A percentile compares a stretch with the other conserved stretches of the same genome.
These are phyloP conservation scores for Fusarium floridanum DNA, from an alignment of 2,329 filamentous ascomycete species.

Conservation along the genomic window DNA sequence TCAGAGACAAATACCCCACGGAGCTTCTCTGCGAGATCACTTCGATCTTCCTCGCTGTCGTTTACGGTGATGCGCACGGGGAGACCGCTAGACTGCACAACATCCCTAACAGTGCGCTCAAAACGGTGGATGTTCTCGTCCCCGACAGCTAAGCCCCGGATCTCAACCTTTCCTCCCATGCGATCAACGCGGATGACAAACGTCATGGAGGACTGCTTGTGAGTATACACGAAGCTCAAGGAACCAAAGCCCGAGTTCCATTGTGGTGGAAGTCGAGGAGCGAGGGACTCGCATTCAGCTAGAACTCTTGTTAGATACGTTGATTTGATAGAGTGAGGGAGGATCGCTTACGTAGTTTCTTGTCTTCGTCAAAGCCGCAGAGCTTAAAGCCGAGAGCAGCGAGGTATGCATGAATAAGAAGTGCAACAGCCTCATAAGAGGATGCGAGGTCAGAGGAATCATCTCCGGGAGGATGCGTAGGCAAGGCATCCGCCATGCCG, in stretches of 20 bases:
- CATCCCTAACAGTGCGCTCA: conserved; percentile 79
- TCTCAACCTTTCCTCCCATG: conserved; percentile 85
- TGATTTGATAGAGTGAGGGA: not conserved
- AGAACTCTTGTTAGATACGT: conserved; percentile 16
- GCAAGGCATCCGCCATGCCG: conserved; percentile 71
- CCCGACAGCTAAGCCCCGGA: conserved; percentile 82
- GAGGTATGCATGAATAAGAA: conserved; percentile 89
- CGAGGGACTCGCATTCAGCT: conserved; percentile 65
- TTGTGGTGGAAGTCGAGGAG: conserved; percentile 75
- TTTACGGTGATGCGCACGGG: conserved; percentile 68
- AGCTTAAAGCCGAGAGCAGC: conserved; percentile 83
- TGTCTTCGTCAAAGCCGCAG: conserved; percentile 86
- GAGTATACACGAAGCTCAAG: conserved; percentile 88
- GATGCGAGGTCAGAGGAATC: conserved; percentile 74
- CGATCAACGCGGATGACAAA: conserved; percentile 87
- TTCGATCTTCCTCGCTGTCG: conserved; percentile 62
- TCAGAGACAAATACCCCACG: conserved; percentile 80
- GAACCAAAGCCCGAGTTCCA: conserved; percentile 84
- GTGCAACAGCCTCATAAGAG: conserved; percentile 84
- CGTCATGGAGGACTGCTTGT: conserved; percentile 85
- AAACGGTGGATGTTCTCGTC: conserved; percentile 85
- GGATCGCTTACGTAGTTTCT: conserved; percentile 74
- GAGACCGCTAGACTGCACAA: conserved; percentile 71
- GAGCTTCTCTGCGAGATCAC: conserved; percentile 62
- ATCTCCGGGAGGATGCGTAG: conserved; percentile 65